phyloP scores from a whole-genome alignment of 1,139 yeast species.

The Arxiozyma telluris region DNA sequence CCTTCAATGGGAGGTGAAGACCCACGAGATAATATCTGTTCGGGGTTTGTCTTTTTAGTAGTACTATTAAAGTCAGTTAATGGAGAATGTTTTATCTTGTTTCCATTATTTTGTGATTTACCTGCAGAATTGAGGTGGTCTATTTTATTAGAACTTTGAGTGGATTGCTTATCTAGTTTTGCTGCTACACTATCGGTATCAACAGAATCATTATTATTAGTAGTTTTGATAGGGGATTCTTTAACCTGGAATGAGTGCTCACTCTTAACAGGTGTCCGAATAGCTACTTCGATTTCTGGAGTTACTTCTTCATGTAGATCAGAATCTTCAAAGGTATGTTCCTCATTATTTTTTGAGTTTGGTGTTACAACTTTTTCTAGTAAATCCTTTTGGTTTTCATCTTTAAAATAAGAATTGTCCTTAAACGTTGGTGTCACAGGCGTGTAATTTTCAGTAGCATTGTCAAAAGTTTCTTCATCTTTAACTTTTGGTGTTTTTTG shows the following conservation, averaged over 20 bases:
- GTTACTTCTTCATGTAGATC: background rate
- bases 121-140: background rate
- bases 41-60: background rate
- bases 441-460: background rate
- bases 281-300: background rate
- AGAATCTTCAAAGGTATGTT: background rate
- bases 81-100: background rate
- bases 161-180: background rate
- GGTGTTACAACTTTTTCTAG: background rate
- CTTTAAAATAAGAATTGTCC: background rate
- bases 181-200: background rate
- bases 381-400: background rate
- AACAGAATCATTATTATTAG: background rate
- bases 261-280: background rate
- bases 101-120: background rate
- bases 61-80: background rate
- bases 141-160: background rate
- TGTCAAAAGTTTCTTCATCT: slow-evolving; percentile 1
- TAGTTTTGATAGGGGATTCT: background rate
- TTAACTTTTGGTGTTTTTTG: slow-evolving; percentile 8
- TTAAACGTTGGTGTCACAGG: background rate
- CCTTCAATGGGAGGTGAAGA: background rate
- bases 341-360: background rate
- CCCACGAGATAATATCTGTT: background rate
- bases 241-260: background rate